A percentile compares a stretch with the other conserved stretches of the same genome.
Conservation (phyloP, 2,329 filamentous ascomycete genomes). For the Penicillium sp. region DNA sequence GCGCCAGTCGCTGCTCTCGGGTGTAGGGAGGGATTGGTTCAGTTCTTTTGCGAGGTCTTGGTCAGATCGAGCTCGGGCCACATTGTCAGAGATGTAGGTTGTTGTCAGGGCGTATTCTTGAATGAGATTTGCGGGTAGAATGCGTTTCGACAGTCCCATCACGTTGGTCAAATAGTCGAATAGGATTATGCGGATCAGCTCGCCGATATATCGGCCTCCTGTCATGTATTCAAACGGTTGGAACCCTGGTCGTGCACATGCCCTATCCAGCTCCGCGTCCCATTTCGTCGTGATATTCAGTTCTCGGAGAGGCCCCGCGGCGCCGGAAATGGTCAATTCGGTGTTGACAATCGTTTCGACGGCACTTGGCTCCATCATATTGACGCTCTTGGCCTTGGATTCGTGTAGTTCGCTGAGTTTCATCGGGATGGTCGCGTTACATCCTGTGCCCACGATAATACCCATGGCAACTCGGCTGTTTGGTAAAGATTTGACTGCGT, state of each 20-base stretch:
- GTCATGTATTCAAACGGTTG: slow-evolving; percentile 85
- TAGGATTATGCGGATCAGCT: slow-evolving; percentile 66
- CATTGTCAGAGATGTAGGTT: slow-evolving; percentile 65
- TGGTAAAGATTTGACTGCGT: slow-evolving; percentile 58
- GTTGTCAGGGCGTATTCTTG: slow-evolving; percentile 63
- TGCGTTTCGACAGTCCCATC: slow-evolving; percentile 32
- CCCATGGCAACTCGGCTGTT: slow-evolving; percentile 69
- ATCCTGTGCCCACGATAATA: slow-evolving; percentile 74
- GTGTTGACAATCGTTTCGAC: slow-evolving; percentile 74
- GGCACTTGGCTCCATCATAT: slow-evolving; percentile 47
- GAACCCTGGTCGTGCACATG: slow-evolving; percentile 67
- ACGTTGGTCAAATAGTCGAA: slow-evolving; percentile 57
- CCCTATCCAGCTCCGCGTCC: slow-evolving; percentile 62
- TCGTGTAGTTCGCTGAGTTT: slow-evolving; percentile 57
- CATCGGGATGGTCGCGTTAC: slow-evolving; percentile 74
- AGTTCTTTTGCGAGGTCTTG: slow-evolving; percentile 44
- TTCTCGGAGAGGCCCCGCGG: slow-evolving; percentile 61
- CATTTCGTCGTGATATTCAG: slow-evolving; percentile 60
- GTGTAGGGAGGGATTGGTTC: slow-evolving; percentile 51
- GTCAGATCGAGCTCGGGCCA: slow-evolving; percentile 52
- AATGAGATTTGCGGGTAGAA: slow-evolving; percentile 53
- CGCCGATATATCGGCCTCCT: slow-evolving; percentile 69
- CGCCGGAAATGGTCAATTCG: slow-evolving; percentile 76
- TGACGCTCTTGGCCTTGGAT: slow-evolving; percentile 54
- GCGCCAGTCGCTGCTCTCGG: slow-evolving; percentile 46